These are phyloP conservation scores for Allium cepa DNA, from an alignment of 106 monocot genomes.

Conservation along the genomic window DNA sequence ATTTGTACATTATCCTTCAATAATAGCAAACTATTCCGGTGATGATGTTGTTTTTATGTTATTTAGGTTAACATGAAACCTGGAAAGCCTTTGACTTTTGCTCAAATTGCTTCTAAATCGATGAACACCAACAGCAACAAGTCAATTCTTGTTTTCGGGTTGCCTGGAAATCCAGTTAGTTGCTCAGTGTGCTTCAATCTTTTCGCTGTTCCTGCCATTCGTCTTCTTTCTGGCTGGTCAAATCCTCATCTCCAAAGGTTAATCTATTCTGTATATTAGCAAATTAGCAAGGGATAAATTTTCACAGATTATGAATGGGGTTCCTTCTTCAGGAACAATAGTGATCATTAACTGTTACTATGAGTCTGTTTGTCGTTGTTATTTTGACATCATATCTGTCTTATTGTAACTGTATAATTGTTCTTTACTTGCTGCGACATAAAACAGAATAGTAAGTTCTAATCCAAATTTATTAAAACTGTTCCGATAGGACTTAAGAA, in stretches of 20 bases:
- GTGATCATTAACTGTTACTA: neutral
- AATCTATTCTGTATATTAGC: neutral
- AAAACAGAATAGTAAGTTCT: too few relatives aligned
- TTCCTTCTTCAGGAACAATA: neutral
- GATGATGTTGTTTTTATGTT: conserved; percentile 3
- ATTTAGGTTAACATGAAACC: conserved; percentile 81
- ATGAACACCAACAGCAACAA: conserved; percentile 24
- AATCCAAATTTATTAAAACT: too few relatives aligned
- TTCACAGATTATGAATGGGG: too few relatives aligned
- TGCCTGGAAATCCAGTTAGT: conserved; percentile 98
- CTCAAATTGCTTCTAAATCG: conserved; percentile 31
- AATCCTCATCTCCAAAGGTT: conserved; percentile 78
- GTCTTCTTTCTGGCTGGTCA: conserved; percentile 67
- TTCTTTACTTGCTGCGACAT: neutral
- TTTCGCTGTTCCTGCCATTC: conserved; percentile 84
- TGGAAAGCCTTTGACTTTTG: conserved; percentile 97
- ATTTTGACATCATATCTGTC: neutral
- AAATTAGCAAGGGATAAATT: too few relatives aligned
- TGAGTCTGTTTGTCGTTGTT: neutral
- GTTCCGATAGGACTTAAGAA: too few relatives aligned
- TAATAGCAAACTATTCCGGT: too few relatives aligned
- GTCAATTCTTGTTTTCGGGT: conserved; percentile 78
- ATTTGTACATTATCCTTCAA: too few relatives aligned
- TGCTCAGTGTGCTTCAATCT: conserved; percentile 95
- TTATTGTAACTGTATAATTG: neutral